Evolutionary conservation across 352 stramenopile species (phyloP).

Genomic region (Peronospora tabacina): DNA sequence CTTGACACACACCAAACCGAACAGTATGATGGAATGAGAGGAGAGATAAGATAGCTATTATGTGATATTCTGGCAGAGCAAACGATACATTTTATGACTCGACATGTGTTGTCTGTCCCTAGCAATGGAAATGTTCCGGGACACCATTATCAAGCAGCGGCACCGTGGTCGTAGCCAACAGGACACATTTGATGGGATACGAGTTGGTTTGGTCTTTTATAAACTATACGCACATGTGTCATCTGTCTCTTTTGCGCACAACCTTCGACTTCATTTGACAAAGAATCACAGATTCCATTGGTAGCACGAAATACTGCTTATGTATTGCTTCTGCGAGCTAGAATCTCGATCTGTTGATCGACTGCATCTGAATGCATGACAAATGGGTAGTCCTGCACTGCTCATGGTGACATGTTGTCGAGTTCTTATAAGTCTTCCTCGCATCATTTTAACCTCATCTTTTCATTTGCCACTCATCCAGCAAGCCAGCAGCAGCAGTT

Average conservation of each 20-base stretch:
- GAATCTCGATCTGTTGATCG: constrained; percentile 1
- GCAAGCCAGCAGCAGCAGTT: constrained; percentile 3
- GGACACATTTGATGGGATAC: too few species aligned
- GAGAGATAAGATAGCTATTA: too few species aligned
- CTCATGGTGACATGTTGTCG: not conserved
- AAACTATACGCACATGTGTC: too few species aligned
- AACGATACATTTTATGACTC: too few species aligned
- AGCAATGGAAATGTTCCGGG: too few species aligned
- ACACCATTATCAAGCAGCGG: too few species aligned
- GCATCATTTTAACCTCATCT: constrained; percentile 11
- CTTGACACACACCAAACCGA: too few species aligned
- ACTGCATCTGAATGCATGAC: not conserved
- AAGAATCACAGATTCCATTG: constrained; percentile 3
- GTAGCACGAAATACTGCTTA: constrained; percentile 1
- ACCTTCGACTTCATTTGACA: not conserved
- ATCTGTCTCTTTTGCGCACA: not conserved
- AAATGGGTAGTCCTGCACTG: not conserved
- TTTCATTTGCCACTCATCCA: constrained; percentile 9
- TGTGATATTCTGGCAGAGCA: too few species aligned
- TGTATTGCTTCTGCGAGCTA: not conserved
- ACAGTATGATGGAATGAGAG: too few species aligned
- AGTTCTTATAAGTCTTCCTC: not conserved
- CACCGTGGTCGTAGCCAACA: too few species aligned
- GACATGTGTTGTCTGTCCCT: too few species aligned
- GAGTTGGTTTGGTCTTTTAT: too few species aligned